Percentiles rank a stretch among this genome's conserved stretches.
Conservation (phyloP, 2,329 filamentous ascomycete species). For the Nemania sp. region DNA sequence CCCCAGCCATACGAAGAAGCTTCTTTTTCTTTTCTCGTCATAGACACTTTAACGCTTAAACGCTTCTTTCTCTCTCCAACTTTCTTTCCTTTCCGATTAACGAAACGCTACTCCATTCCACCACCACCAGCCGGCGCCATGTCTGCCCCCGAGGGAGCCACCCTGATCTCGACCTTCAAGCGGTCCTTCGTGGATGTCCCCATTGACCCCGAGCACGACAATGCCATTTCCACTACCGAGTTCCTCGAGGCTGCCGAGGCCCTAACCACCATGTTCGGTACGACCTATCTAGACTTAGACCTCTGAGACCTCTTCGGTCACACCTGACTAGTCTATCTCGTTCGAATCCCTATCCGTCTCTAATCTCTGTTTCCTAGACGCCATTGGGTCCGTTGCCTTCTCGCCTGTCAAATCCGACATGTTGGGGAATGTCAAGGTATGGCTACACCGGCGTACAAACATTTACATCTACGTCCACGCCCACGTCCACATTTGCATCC, state of each 20-base stretch:
- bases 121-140: constrained; percentile 60
- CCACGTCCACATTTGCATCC: background rate
- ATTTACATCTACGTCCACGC: background rate
- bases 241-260: constrained; percentile 94
- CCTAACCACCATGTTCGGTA: constrained; percentile 88
- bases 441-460: constrained; percentile 32
- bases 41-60: too few relatives aligned
- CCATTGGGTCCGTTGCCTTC: constrained; percentile 80
- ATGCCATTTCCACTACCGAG: constrained; percentile 83
- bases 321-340: background rate
- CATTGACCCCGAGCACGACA: constrained; percentile 77
- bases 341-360: background rate
- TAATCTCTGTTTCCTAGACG: constrained; percentile 58
- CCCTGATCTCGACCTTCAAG: constrained; percentile 88
- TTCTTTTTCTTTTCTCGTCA: background rate
- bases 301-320: constrained; percentile 23
- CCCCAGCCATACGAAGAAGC: background rate
- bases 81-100: background rate
- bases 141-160: constrained; percentile 71
- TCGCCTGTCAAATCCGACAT: constrained; percentile 92
- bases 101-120: background rate
- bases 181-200: constrained; percentile 87
- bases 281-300: too few relatives aligned
- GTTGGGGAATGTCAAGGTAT: constrained; percentile 88
- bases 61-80: background rate